Evolutionary conservation across 2,329 filamentous ascomycete species (phyloP).

Genomic region (Nothophaeocryptopus gaeumannii): DNA sequence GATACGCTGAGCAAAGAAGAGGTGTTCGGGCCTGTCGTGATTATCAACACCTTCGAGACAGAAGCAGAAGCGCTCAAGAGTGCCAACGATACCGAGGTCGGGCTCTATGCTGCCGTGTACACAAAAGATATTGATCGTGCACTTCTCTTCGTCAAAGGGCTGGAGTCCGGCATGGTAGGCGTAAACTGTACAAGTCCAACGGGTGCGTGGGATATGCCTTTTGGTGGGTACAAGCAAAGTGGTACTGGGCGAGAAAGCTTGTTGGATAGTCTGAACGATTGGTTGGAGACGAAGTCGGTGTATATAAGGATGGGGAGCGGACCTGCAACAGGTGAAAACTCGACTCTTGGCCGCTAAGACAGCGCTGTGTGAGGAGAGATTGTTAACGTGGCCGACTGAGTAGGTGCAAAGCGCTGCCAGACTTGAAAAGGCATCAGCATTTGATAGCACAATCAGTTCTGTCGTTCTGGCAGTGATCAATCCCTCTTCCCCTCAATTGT

Average conservation of each 20-base stretch:
- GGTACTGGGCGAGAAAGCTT: slow-evolving; percentile 11
- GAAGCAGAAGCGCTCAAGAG: slow-evolving; percentile 70
- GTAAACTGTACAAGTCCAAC: slow-evolving; percentile 4
- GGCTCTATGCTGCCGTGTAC: slow-evolving; percentile 68
- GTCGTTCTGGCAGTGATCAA: neutral
- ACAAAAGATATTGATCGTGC: slow-evolving; percentile 60
- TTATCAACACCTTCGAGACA: slow-evolving; percentile 61
- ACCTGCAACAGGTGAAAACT: neutral
- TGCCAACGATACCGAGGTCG: slow-evolving; percentile 80
- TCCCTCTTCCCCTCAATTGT: slow-evolving; percentile 9
- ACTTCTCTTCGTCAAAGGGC: slow-evolving; percentile 41
- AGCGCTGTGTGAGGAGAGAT: no score
- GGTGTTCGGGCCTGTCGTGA: slow-evolving; percentile 73
- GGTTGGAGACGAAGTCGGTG: slow-evolving; percentile 14
- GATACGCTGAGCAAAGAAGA: slow-evolving; percentile 76
- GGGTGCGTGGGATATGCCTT: slow-evolving; percentile 8
- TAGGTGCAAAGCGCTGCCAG: no score
- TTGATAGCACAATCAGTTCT: no score
- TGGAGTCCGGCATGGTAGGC: slow-evolving; percentile 53
- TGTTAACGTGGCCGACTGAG: no score
- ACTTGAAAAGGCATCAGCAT: no score
- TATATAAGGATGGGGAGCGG: slow-evolving; percentile 10
- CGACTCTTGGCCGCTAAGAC: neutral
- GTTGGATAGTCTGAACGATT: slow-evolving; percentile 13
- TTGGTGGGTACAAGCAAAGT: slow-evolving; percentile 10